These are phyloP conservation scores for Cryomyces antarcticus DNA, from an alignment of 495 filamentous ascomycete species.

Conservation along the genomic window DNA sequence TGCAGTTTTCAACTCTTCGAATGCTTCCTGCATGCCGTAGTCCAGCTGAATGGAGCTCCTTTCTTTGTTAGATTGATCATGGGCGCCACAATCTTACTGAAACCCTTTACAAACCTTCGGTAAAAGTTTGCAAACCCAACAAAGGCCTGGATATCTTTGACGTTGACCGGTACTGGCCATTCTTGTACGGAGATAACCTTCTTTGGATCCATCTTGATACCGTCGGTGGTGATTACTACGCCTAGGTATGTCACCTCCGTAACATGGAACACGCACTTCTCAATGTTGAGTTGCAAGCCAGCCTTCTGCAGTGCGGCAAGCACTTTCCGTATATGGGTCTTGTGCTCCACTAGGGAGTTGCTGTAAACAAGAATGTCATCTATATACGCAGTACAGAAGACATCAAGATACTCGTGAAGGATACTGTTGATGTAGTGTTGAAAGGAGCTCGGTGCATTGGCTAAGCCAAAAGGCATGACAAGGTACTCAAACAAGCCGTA, in stretches of 20 bases:
- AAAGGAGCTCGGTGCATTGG: constrained; percentile 2
- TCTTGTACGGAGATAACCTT: constrained; percentile 8
- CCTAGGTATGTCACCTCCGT: constrained; percentile 14
- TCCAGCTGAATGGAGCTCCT: constrained; percentile 1
- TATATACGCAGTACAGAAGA: constrained; percentile 2
- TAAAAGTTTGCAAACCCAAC: constrained; percentile 12
- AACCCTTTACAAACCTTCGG: constrained; percentile 6
- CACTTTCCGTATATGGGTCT: neutral
- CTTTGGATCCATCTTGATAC: constrained; percentile 13
- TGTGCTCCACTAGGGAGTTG: constrained; percentile 1
- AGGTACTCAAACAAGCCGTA: constrained; percentile 3
- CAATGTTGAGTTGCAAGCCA: constrained; percentile 8
- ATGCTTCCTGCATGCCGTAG: constrained; percentile 19
- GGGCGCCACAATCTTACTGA: constrained; percentile 3
- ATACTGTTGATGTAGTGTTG: constrained; percentile 3
- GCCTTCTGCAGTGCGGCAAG: neutral
- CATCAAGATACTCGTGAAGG: constrained; percentile 1
- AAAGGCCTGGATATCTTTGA: constrained; percentile 9
- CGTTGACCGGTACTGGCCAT: constrained; percentile 2
- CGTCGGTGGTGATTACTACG: constrained; percentile 12
- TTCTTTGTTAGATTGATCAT: constrained; percentile 6
- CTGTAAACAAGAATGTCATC: constrained; percentile 6
- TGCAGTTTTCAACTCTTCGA: constrained; percentile 24
- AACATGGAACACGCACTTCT: constrained; percentile 18
- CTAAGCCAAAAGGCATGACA: constrained; percentile 3